A percentile compares a stretch with the other conserved stretches of the same genome.
Evolutionary conservation across 2,329 filamentous ascomycete species (phyloP).

Genomic region (Xylariaceae sp.): DNA sequence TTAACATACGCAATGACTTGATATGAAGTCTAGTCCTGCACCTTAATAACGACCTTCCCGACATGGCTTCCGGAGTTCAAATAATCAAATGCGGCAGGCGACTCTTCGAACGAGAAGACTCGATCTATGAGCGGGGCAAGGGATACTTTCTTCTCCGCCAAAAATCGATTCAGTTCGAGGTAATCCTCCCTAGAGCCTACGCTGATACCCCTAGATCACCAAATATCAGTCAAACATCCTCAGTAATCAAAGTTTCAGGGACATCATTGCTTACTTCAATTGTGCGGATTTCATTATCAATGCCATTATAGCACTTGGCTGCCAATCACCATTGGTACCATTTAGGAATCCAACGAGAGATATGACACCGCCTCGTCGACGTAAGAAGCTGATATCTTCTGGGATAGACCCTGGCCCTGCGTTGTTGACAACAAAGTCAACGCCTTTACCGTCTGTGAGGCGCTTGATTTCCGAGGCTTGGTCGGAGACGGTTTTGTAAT

Average conservation of each 20-base stretch:
- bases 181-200: not conserved
- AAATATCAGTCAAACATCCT: not conserved
- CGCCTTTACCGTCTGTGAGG: conserved; percentile 36
- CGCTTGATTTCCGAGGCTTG: conserved; percentile 28
- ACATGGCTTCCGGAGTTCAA: not conserved
- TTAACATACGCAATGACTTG: no score
- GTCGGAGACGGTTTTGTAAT: conserved; percentile 34
- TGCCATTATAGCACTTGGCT: not conserved
- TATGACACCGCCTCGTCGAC: not conserved
- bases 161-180: not conserved
- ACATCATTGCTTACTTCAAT: not conserved
- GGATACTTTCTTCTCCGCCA: not conserved
- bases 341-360: not conserved
- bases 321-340: not conserved
- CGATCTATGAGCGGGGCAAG: not conserved
- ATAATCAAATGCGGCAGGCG: not conserved
- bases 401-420: not conserved
- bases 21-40: no score
- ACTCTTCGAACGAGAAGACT: not conserved
- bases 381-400: not conserved
- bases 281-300: not conserved
- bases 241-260: not conserved
- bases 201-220: not conserved
- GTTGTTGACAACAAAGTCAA: conserved; percentile 40
- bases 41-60: not conserved